A percentile compares a stretch with the other conserved stretches of the same genome.
Conservation (phyloP, 129 eudicot species). For the Artemisia tridentata region DNA sequence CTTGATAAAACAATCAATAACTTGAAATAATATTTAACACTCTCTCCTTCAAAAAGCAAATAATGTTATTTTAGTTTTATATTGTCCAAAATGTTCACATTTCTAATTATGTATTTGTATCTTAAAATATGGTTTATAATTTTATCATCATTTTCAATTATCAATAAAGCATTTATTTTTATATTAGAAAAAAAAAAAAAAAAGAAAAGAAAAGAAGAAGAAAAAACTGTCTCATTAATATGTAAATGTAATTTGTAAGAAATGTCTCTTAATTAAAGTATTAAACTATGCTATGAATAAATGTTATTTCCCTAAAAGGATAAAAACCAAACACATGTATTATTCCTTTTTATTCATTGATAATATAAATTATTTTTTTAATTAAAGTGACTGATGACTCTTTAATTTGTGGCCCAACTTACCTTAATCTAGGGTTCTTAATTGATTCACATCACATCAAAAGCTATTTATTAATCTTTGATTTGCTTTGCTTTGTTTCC, state of each 20-base stretch:
- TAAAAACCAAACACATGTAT: neutral
- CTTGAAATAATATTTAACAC: too few relatives aligned
- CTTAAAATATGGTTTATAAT: too few relatives aligned
- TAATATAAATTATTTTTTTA: neutral
- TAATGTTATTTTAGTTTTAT: too few relatives aligned
- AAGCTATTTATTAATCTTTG: conserved; percentile 11
- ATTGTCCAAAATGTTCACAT: too few relatives aligned
- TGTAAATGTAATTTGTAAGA: neutral
- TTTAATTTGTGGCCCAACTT: conserved; percentile 23
- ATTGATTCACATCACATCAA: conserved; percentile 19
- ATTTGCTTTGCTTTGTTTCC: neutral
- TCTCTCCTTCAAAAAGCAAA: too few relatives aligned
- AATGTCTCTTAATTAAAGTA: neutral
- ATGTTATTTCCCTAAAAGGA: neutral
- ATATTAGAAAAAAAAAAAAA: too few relatives aligned
- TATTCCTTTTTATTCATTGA: neutral
- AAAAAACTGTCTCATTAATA: too few relatives aligned
- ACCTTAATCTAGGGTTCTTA: conserved; percentile 26
- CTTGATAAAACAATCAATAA: too few relatives aligned
- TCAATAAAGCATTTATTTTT: neutral
- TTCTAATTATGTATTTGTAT: too few relatives aligned
- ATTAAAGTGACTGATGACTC: conserved; percentile 8
- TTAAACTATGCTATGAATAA: neutral
- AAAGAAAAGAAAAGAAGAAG: too few relatives aligned
- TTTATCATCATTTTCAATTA: too few relatives aligned